These are phyloP conservation scores for Paecilomyces sp. DNA, from an alignment of 2,329 filamentous ascomycete genomes.

Conservation along the genomic window DNA sequence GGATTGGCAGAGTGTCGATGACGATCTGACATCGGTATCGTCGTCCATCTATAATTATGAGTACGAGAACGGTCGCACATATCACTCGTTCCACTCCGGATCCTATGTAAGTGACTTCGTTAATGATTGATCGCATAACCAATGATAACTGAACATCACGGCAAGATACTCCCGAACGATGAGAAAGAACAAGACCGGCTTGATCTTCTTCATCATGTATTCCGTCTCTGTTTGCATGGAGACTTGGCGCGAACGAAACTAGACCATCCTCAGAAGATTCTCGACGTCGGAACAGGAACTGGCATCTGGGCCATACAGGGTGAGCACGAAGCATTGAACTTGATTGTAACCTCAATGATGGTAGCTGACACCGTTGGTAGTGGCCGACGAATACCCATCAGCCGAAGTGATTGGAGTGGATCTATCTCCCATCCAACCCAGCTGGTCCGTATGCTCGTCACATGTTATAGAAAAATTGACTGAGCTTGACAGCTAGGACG, in stretches of 20 bases:
- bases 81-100: slow-evolving; percentile 21
- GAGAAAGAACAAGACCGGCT: slow-evolving; percentile 11
- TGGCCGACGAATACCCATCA: slow-evolving; percentile 27
- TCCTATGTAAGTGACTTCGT: slow-evolving; percentile 8
- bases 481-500: slow-evolving; percentile 9
- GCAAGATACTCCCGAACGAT: slow-evolving; percentile 13
- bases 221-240: neutral
- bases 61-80: slow-evolving; percentile 25
- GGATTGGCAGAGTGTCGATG: slow-evolving; percentile 10
- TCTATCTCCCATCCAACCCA: slow-evolving; percentile 44
- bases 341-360: neutral
- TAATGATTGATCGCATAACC: neutral
- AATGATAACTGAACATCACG: neutral
- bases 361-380: neutral
- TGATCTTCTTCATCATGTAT: slow-evolving; percentile 1
- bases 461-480: neutral
- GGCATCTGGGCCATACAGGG: slow-evolving; percentile 7
- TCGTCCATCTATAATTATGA: slow-evolving; percentile 11
- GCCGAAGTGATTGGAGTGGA: slow-evolving; percentile 41
- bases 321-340: neutral
- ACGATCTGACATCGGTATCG: slow-evolving; percentile 14
- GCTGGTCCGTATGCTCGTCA: slow-evolving; percentile 15
- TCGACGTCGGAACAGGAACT: slow-evolving; percentile 8
- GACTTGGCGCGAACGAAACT: neutral
- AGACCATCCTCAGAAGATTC: slow-evolving; percentile 4